Conservation (phyloP, 805 yeast genomes). For the Barnettozyma pratensis region DNA sequence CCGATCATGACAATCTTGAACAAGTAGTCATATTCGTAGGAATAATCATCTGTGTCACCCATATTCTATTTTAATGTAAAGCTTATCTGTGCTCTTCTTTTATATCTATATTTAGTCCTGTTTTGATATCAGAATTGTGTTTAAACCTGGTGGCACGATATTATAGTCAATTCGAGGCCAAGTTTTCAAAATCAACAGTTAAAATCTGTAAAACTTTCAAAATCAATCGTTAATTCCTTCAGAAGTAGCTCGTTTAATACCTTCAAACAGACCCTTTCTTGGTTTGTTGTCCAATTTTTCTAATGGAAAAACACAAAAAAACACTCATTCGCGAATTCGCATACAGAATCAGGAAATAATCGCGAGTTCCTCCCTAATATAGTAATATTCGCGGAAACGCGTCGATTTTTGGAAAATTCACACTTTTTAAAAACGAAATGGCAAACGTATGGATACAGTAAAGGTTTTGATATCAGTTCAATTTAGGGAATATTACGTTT, state of each 20-base stretch:
- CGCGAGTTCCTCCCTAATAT: not conserved
- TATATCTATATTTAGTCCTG: not conserved
- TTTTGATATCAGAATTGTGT: too few relatives aligned
- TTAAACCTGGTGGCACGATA: too few relatives aligned
- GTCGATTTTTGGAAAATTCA: not conserved
- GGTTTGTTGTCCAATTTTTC: not conserved
- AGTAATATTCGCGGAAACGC: not conserved
- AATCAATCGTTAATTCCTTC: too few relatives aligned
- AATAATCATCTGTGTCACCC: conserved; percentile 52
- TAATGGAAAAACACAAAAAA: not conserved
- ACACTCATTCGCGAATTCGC: not conserved
- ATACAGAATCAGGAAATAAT: not conserved
- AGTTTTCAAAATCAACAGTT: too few relatives aligned
- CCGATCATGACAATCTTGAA: conserved; percentile 94
- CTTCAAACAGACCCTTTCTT: too few relatives aligned
- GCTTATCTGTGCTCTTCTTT: too few relatives aligned
- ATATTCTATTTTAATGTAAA: conserved; percentile 7
- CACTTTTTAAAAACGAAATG: not conserved
- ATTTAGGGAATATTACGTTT: too few relatives aligned
- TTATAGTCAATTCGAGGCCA: too few relatives aligned
- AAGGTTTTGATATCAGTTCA: too few relatives aligned
- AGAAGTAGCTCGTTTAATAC: too few relatives aligned
- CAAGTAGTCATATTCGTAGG: conserved; percentile 83
- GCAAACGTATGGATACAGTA: not conserved
- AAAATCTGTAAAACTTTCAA: too few relatives aligned